Base-by-base conservation (phyloP, 768 basidiomycete species). In the Suillus lakei region DNA sequence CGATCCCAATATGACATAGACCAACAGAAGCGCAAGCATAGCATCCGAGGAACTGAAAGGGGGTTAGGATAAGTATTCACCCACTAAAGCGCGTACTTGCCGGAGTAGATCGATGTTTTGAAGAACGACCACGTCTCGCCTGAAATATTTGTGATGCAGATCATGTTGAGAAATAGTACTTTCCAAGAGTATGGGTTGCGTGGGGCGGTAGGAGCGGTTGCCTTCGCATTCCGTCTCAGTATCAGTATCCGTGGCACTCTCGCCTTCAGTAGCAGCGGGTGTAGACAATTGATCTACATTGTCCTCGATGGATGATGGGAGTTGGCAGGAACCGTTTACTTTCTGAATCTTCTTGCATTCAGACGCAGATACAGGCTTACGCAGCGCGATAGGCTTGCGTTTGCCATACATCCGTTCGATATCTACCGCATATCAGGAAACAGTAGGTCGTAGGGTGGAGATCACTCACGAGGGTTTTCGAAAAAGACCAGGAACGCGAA, bases 401-500 rank as follows among this genome's bases (percentile, higher is more conserved):
- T 95, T 87, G 15, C 98, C 98, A 69, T 99, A 99, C 70, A 92
- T 90, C 12, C 97, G 86, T 72, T 96, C 93, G 67, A 98, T 98
- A 74, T 98, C 95, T 96, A 64, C 46, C 26, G 13, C 8, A 15
- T 34, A 60, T 67, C 73, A 59, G 58, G 18, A 43, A 61, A 18
- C 13, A 50, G 44, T 15, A 38, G 12, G 13, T 13, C 15, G 9
- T 15, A 13, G 44, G 30, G 53, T 13, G n/a, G 38, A 62, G 61
- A 23, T 54, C 18, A 82, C 94, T 74, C 73, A 97, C 96, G 98
- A 67, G 98, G 97, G 72, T 97, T 99, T 80, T 99, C 98, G 72
- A 99, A 99, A 77, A 90, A 90, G 18, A 96, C 84, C 61, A 99
- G 82, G 85, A 99, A 99, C 2, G 91, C 95, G 76, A 99, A 99